A percentile compares a stretch with the other conserved stretches of the same genome.
Conservation (phyloP, 441 rosid genomes). For the Gossypium schwendimanii region DNA sequence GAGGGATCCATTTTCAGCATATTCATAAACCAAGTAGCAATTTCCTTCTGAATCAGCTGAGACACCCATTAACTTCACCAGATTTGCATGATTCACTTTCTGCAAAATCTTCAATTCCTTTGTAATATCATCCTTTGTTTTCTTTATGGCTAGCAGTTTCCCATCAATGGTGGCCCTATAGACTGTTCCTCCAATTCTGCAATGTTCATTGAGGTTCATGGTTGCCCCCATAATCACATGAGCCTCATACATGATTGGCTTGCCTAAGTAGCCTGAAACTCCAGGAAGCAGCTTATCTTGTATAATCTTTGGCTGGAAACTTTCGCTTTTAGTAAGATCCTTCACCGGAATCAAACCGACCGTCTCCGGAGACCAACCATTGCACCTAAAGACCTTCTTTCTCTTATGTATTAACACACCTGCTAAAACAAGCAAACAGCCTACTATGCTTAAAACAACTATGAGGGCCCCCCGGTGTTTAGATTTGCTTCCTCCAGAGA, state of each 20-base stretch:
- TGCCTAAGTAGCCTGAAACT: slow-evolving; percentile 44
- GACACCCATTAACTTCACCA: slow-evolving; percentile 48
- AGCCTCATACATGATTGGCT: slow-evolving; percentile 35
- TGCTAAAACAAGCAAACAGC: slow-evolving; percentile 16
- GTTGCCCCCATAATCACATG: slow-evolving; percentile 42
- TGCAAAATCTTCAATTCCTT: slow-evolving; percentile 46
- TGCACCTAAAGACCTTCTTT: slow-evolving; percentile 22
- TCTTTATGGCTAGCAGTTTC: slow-evolving; percentile 43
- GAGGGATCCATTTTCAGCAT: slow-evolving; percentile 53
- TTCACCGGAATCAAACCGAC: slow-evolving; percentile 32
- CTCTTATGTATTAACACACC: slow-evolving; percentile 21
- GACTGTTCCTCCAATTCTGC: slow-evolving; percentile 41
- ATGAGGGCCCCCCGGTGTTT: slow-evolving; percentile 16
- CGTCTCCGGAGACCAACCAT: slow-evolving; percentile 28
- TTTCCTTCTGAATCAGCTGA: slow-evolving; percentile 31
- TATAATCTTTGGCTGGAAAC: slow-evolving; percentile 26
- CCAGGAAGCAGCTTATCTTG: slow-evolving; percentile 43
- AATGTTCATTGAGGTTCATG: slow-evolving; percentile 32
- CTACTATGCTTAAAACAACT: slow-evolving; percentile 16
- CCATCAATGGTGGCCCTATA: slow-evolving; percentile 40
- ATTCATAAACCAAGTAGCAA: slow-evolving; percentile 53
- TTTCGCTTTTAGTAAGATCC: slow-evolving; percentile 14
- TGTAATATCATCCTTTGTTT: slow-evolving; percentile 28
- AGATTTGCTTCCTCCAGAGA: slow-evolving; percentile 18
- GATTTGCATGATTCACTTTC: slow-evolving; percentile 54